phyloP scores from a whole-genome alignment of 176 grass and related monocot species.

The Hordeum marinum region DNA sequence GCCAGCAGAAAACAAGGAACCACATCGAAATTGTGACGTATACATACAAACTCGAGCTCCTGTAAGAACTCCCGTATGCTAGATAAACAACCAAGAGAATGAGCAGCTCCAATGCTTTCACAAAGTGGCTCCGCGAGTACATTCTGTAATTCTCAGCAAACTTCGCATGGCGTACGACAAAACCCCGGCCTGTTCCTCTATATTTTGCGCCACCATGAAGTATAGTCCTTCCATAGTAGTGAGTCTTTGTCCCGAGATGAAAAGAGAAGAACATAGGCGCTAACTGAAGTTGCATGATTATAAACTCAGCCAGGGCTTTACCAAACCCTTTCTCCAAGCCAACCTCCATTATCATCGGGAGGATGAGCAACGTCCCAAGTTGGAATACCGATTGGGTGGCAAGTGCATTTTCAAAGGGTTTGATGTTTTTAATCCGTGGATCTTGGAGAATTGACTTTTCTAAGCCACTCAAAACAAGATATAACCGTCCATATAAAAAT shows the following conservation, averaged over 20 bases:
- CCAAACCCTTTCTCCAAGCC: conserved; percentile 70
- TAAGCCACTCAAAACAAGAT: conserved; percentile 68
- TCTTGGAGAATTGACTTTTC: conserved; percentile 60
- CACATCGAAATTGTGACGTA: conserved; percentile 62
- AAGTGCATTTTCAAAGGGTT: conserved; percentile 53
- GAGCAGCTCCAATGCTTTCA: conserved; percentile 63
- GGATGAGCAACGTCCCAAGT: conserved; percentile 50
- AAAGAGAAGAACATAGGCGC: conserved; percentile 70
- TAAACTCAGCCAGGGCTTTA: conserved; percentile 60
- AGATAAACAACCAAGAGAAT: conserved; percentile 65
- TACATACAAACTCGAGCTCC: conserved; percentile 49
- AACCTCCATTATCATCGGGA: conserved; percentile 73
- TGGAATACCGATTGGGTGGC: conserved; percentile 70
- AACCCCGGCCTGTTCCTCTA: conserved; percentile 62
- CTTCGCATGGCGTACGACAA: conserved; percentile 67
- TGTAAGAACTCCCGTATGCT: conserved; percentile 46
- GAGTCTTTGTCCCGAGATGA: conserved; percentile 68
- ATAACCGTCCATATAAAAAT: conserved; percentile 68
- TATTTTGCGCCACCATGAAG: conserved; percentile 77
- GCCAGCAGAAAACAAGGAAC: conserved; percentile 63
- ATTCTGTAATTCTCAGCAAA: conserved; percentile 78
- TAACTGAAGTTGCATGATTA: conserved; percentile 78
- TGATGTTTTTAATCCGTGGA: conserved; percentile 51
- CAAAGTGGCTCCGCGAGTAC: conserved; percentile 75
- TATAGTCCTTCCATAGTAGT: conserved; percentile 67